phyloP scores from a whole-genome alignment of 2,329 filamentous ascomycete species.

The Talaromyces funiculosus region DNA sequence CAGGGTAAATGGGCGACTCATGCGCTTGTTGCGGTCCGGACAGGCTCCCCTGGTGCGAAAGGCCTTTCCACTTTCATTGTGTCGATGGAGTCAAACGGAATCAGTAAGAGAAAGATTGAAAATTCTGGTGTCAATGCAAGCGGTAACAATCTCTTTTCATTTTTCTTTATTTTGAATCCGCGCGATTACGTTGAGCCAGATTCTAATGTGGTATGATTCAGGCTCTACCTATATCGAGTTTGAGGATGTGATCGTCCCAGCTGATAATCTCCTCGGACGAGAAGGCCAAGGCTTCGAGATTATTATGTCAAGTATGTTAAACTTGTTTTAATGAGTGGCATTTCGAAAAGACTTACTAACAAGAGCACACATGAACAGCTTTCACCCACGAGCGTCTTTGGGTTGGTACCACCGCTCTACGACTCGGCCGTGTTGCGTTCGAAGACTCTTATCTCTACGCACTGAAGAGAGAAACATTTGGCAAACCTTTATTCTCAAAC shows the following conservation, averaged over 20 bases:
- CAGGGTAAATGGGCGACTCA: constrained; percentile 53
- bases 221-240: constrained; percentile 72
- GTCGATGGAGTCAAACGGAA: constrained; percentile 45
- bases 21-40: constrained; percentile 42
- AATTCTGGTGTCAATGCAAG: constrained; percentile 58
- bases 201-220: too few species aligned
- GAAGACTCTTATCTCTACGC: neutral
- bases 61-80: constrained; percentile 57
- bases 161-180: too few species aligned
- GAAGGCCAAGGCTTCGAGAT: constrained; percentile 78
- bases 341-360: too few species aligned
- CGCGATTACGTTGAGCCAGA: too few species aligned
- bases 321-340: neutral
- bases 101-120: constrained; percentile 47
- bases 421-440: neutral
- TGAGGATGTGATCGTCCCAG: constrained; percentile 75
- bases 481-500: neutral
- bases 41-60: neutral
- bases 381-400: constrained; percentile 4
- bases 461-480: neutral
- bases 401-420: neutral
- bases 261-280: constrained; percentile 65
- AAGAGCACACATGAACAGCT: neutral
- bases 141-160: constrained; percentile 32
- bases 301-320: constrained; percentile 56